phyloP scores from a whole-genome alignment of 805 yeast species.

The Schizosaccharomyces octosporus region DNA sequence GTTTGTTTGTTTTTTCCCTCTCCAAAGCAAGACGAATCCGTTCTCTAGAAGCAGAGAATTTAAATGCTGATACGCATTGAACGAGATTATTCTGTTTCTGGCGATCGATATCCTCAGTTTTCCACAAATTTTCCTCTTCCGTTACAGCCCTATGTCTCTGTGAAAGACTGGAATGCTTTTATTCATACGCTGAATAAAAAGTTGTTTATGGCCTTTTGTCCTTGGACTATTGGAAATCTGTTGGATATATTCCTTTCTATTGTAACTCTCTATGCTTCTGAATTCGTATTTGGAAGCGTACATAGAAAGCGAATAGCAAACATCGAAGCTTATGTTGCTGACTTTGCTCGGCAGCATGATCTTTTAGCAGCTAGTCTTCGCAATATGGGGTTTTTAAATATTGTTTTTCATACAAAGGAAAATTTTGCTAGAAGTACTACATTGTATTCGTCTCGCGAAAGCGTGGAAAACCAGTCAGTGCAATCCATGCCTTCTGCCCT shows the following conservation, averaged over 20 bases:
- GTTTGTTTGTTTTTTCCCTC: no score
- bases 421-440: background rate
- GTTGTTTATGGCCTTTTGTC: background rate
- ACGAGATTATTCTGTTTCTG: background rate
- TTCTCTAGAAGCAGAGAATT: background rate
- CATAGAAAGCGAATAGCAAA: background rate
- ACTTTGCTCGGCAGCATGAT: background rate
- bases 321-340: background rate
- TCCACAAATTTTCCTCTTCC: background rate
- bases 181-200: background rate
- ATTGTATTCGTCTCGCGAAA: background rate
- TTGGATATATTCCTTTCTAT: background rate
- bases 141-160: background rate
- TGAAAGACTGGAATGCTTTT: background rate
- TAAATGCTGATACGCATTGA: constrained; percentile 1
- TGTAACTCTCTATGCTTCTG: background rate
- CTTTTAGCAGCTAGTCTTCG: background rate
- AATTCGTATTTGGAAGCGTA: background rate
- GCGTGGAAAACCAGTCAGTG: background rate
- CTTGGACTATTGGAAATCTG: background rate
- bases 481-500: background rate
- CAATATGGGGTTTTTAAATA: background rate
- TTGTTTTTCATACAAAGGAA: background rate
- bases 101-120: constrained; percentile 1
- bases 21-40: no score